Base-by-base conservation (phyloP, 305 asterid species). In the Stenogyne calaminthoides region DNA sequence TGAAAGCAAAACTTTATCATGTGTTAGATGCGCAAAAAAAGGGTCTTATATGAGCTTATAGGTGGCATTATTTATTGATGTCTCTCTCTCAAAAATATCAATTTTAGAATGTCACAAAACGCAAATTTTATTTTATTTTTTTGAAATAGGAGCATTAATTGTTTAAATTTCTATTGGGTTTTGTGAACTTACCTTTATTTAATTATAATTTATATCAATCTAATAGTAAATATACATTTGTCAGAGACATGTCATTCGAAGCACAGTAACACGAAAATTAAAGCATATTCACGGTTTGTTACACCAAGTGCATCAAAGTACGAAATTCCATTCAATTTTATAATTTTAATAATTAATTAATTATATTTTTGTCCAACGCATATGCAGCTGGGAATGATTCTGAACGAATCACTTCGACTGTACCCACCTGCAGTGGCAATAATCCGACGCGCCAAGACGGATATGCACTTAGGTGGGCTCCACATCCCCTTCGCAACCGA, bases 351-450 rank as follows among this genome's bases (percentile, higher is more conserved):
- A 10, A 10, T 59, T 12, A 37, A 72, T 32, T 57, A 19, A 14
- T 7, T 9, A 1, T 36, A n/a, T 11, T 67, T 15, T 22, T 67
- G 37, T 52, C 64, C 75, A 64, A 73, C 63, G 62, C 61, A 64
- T 67, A 47, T 82, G 84, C 92, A 93, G 97, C 76, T 93, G 72
- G 90, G 92, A 51, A 86, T 93, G 94, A 91, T 89, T 63, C 77
- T 89, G 64, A 87, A 88, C 59, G 98, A 93, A 77, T 84, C 97
- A 5, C 77, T 93, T 39, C 75, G 98, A 46, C 75, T 93, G 71
- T 93, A 93, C 79, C 97, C 98, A 25, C 98, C 98, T 0, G 96
- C 92, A 11, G 95, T 94, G 56, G 98, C 98, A 20, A 77, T 84
- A 71, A 88, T 94, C 81, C 77, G 97, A 54, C 80, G 91, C 9